These are phyloP conservation scores for Fraxinus ornus DNA, from an alignment of 305 asterid species.

Conservation along the genomic window DNA sequence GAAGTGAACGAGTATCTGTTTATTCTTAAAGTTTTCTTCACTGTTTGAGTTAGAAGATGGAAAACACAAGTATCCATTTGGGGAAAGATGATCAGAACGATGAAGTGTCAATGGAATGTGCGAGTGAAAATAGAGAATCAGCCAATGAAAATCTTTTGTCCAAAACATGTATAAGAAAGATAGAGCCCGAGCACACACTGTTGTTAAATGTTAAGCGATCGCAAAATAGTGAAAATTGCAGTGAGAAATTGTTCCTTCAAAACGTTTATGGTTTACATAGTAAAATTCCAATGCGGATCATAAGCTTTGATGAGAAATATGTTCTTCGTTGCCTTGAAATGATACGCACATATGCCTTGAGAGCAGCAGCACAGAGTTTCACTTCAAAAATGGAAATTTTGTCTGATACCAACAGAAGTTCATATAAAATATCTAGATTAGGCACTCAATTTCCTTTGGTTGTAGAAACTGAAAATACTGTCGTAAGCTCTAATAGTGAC, in stretches of 20 bases:
- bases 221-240: slow-evolving; percentile 31
- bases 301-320: slow-evolving; percentile 64
- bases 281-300: slow-evolving; percentile 58
- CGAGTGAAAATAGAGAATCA: slow-evolving; percentile 33
- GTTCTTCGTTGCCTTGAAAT: slow-evolving; percentile 61
- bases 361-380: slow-evolving; percentile 42
- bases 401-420: slow-evolving; percentile 18
- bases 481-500: slow-evolving; percentile 23
- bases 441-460: slow-evolving; percentile 25
- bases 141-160: slow-evolving; percentile 35
- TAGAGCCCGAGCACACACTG: slow-evolving; percentile 33
- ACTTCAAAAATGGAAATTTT: slow-evolving; percentile 27
- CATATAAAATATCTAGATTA: slow-evolving; percentile 16
- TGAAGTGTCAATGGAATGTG: slow-evolving; percentile 30
- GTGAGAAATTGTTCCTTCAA: slow-evolving; percentile 37
- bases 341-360: slow-evolving; percentile 48
- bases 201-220: slow-evolving; percentile 35
- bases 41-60: slow-evolving; percentile 38
- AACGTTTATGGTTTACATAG: slow-evolving; percentile 34
- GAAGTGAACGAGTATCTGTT: background rate
- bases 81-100: slow-evolving; percentile 33
- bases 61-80: slow-evolving; percentile 26
- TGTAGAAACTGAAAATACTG: slow-evolving; percentile 22
- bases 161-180: slow-evolving; percentile 23
- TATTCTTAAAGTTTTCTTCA: slow-evolving; percentile 31